Percentiles rank a stretch among this genome's conserved stretches.
phyloP scores from a whole-genome alignment of 257 asterid genomes.

The Solanum virginianum region DNA sequence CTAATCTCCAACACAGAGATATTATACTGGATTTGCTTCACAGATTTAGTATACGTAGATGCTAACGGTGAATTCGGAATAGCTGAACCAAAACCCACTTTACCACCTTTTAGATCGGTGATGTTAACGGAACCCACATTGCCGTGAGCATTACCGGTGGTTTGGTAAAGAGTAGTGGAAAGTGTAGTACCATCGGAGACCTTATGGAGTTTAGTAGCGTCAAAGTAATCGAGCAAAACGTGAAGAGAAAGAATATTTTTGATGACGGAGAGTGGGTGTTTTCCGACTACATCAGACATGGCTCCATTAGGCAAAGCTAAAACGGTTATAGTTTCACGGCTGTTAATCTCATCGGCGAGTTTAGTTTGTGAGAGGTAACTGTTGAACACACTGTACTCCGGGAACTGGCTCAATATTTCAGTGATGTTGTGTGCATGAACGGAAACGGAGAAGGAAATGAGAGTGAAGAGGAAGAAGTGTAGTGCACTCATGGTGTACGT shows the following conservation, averaged over 20 bases:
- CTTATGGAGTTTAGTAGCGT: conserved; percentile 65
- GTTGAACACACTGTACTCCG: conserved; percentile 83
- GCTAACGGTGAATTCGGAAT: conserved; percentile 55
- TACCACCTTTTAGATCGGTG: conserved; percentile 73
- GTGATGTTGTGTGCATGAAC: conserved; percentile 61
- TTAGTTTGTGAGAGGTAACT: conserved; percentile 50
- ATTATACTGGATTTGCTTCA: conserved; percentile 55
- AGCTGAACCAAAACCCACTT: conserved; percentile 87
- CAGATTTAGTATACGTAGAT: conserved; percentile 43
- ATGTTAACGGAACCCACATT: conserved; percentile 80
- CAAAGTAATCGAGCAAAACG: conserved; percentile 85
- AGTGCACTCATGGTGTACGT: conserved; percentile 26
- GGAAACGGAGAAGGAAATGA: conserved; percentile 26
- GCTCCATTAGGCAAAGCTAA: conserved; percentile 62
- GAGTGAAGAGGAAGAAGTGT: conserved; percentile 13
- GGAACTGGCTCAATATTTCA: conserved; percentile 37
- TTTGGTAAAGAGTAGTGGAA: conserved; percentile 81
- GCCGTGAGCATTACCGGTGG: conserved; percentile 84
- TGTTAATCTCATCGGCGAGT: conserved; percentile 96
- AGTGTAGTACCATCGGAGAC: conserved; percentile 73
- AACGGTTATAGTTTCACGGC: conserved; percentile 77
- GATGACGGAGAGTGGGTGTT: conserved; percentile 53
- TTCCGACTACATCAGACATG: conserved; percentile 46
- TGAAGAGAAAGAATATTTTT: conserved; percentile 62
- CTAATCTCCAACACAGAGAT: conserved; percentile 69